Percentiles rank a stretch among this genome's conserved stretches.
These are phyloP conservation scores for Neofusicoccum ribis DNA, from an alignment of 2,329 filamentous ascomycete species.

Conservation along the genomic window DNA sequence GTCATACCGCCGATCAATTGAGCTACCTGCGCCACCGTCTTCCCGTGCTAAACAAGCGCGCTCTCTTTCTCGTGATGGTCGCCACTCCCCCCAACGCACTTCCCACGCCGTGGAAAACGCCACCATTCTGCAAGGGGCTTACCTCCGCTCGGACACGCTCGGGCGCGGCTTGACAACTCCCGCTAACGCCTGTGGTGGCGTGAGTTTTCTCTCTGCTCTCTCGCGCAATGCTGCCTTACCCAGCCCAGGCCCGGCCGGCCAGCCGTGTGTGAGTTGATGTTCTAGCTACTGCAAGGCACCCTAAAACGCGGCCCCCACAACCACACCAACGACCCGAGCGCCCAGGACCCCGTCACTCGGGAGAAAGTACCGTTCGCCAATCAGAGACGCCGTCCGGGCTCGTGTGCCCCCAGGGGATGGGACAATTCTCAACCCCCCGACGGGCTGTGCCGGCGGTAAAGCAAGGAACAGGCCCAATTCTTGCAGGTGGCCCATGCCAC, in stretches of 20 bases:
- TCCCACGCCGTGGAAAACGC: neutral
- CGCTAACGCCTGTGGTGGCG: neutral
- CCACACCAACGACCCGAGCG: neutral
- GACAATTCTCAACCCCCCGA: neutral
- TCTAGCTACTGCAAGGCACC: neutral
- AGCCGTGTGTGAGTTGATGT: neutral
- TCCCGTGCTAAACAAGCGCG: neutral
- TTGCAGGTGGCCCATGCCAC: neutral
- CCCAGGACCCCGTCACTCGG: neutral
- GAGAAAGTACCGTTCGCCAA: neutral
- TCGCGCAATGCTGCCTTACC: neutral
- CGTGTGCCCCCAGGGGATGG: neutral
- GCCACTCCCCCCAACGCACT: neutral
- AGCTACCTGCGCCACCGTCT: neutral
- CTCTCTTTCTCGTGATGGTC: neutral
- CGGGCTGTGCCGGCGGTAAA: neutral
- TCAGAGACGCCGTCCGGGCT: neutral
- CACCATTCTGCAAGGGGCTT: constrained; percentile 5
- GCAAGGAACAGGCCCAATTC: neutral
- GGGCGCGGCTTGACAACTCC: neutral
- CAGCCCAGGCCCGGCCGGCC: neutral
- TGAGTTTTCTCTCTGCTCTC: neutral
- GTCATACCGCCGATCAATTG: neutral
- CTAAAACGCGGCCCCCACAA: neutral
- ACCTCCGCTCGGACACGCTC: neutral